A percentile compares a stretch with the other conserved stretches of the same genome.
Conservation (phyloP, 768 basidiomycete genomes). For the Collybia sp. region DNA sequence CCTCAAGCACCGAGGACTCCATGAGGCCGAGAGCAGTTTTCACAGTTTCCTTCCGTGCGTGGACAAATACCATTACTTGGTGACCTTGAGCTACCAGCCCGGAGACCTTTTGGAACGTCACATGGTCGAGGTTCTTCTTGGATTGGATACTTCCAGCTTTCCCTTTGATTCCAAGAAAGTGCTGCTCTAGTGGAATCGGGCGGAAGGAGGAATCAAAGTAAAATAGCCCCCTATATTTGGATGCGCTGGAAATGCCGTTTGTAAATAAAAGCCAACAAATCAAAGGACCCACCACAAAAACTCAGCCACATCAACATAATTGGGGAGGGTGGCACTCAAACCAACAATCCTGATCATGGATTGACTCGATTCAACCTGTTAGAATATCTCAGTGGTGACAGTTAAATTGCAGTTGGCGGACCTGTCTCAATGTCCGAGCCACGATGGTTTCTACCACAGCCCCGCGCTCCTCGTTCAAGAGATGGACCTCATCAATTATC, state of each 20-base stretch:
- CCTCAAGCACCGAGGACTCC: slow-evolving; percentile 72
- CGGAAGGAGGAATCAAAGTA: slow-evolving; percentile 98
- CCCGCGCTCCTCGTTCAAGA: slow-evolving; percentile 96
- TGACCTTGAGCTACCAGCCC: slow-evolving; percentile 88
- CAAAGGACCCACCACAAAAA: slow-evolving; percentile 67
- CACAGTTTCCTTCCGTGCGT: slow-evolving; percentile 97
- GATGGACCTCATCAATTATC: slow-evolving; percentile 96
- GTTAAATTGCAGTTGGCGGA: slow-evolving; percentile 12
- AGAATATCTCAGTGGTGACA: not conserved
- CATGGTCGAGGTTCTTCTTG: slow-evolving; percentile 83
- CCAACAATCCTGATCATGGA: slow-evolving; percentile 95
- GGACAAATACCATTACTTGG: slow-evolving; percentile 99
- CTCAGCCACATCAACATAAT: slow-evolving; percentile 94
- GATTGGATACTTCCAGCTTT: slow-evolving; percentile 71
- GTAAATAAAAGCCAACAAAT: not conserved
- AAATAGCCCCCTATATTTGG: slow-evolving; percentile 82
- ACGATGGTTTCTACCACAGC: slow-evolving; percentile 99
- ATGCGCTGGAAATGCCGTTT: slow-evolving; percentile 47
- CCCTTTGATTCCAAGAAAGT: slow-evolving; percentile 91
- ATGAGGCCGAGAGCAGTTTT: slow-evolving; percentile 80
- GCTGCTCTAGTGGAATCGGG: slow-evolving; percentile 94
- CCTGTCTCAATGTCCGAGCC: slow-evolving; percentile 89
- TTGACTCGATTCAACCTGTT: slow-evolving; percentile 92
- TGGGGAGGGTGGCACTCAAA: slow-evolving; percentile 93
- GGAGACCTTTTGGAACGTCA: slow-evolving; percentile 87